Evolutionary conservation across 345 rosid genomes (phyloP).

Genomic region (Laguncularia racemosa): DNA sequence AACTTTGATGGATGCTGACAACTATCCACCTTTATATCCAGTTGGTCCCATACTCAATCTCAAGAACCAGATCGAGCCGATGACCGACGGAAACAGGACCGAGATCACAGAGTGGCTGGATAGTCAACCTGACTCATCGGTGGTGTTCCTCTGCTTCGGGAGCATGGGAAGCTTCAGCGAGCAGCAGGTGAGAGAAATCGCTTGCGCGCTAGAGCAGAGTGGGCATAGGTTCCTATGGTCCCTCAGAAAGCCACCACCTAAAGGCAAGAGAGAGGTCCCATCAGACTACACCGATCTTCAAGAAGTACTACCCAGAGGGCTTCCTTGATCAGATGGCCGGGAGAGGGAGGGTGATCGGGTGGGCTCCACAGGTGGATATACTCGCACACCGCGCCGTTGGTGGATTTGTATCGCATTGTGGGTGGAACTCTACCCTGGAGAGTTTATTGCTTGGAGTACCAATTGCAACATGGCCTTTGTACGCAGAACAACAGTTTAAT

Average conservation of each 20-base stretch:
- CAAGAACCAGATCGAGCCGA: slow-evolving; percentile 10
- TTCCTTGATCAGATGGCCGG: slow-evolving; percentile 32
- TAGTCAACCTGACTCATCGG: slow-evolving; percentile 35
- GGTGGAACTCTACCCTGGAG: slow-evolving; percentile 56
- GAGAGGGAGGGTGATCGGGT: slow-evolving; percentile 38
- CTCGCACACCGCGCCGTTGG: slow-evolving; percentile 20
- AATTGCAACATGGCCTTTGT: slow-evolving; percentile 41
- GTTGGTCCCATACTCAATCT: slow-evolving; percentile 45
- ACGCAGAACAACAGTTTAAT: slow-evolving; percentile 46
- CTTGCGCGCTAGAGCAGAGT: slow-evolving; percentile 33
- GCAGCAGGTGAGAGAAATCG: slow-evolving; percentile 42
- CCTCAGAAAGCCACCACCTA: slow-evolving; percentile 16
- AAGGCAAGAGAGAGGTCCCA: slow-evolving; percentile 3
- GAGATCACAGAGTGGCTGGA: slow-evolving; percentile 41
- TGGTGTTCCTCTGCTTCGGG: slow-evolving; percentile 61
- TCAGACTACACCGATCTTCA: slow-evolving; percentile 13
- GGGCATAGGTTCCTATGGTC: slow-evolving; percentile 49
- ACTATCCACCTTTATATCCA: slow-evolving; percentile 19
- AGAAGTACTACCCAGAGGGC: slow-evolving; percentile 41
- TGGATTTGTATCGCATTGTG: slow-evolving; percentile 54
- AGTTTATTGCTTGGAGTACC: slow-evolving; percentile 52
- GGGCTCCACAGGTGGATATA: slow-evolving; percentile 40
- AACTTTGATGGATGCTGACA: slow-evolving; percentile 2
- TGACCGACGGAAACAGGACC: not conserved
- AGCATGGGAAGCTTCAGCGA: slow-evolving; percentile 45